Percentiles rank a stretch among this genome's conserved stretches.
Conservation (phyloP, 179 eudicot species). For the Sideroxylon spinosum region DNA sequence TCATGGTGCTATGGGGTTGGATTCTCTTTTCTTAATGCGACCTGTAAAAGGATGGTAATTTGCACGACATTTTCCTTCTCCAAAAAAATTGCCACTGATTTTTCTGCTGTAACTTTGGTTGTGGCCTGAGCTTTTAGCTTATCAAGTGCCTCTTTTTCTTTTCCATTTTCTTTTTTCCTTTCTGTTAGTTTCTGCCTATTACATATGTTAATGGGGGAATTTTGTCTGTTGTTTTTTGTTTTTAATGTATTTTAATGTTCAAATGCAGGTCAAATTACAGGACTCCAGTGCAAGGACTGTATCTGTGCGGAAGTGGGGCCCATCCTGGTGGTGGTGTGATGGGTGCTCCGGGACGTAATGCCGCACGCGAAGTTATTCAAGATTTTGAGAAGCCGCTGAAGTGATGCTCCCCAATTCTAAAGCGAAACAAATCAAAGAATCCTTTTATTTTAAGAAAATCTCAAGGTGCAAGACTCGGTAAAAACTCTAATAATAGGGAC, state of each 20-base stretch:
- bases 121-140: background rate
- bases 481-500: too few relatives aligned
- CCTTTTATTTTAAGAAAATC: too few relatives aligned
- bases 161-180: background rate
- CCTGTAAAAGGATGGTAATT: constrained; percentile 95
- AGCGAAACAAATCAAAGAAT: too few relatives aligned
- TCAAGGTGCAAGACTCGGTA: too few relatives aligned
- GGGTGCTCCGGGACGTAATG: constrained; percentile 97
- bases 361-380: constrained; percentile 66
- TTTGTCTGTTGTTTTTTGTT: too few relatives aligned
- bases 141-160: background rate
- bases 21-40: constrained; percentile 90
- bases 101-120: background rate
- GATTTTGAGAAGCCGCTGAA: constrained; percentile 38
- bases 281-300: constrained; percentile 83
- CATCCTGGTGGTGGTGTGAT: constrained; percentile 99
- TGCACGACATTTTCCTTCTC: background rate
- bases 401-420: background rate
- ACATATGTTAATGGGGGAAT: too few relatives aligned
- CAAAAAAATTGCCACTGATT: constrained; percentile 1
- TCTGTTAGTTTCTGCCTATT: background rate
- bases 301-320: constrained; percentile 90
- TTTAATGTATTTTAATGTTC: background rate
- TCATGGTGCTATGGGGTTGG: constrained; percentile 97
- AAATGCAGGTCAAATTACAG: constrained; percentile 72